Base-by-base conservation (phyloP, 2,329 filamentous ascomycete species). In the Trichophyton schoenleinii region DNA sequence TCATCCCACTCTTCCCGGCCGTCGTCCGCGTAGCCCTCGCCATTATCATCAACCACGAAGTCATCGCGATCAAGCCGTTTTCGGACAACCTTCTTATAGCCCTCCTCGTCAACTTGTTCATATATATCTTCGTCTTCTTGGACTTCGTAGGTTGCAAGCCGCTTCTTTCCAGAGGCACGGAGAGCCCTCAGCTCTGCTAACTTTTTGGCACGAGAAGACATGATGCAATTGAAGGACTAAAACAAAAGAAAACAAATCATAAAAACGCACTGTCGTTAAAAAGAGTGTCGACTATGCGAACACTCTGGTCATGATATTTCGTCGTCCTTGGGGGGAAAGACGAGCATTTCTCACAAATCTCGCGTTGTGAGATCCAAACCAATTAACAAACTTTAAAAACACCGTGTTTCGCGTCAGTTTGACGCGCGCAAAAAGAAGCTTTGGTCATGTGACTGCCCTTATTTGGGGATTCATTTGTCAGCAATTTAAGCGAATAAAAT, bases 31-130 rank as follows among this genome's bases (percentile, higher is more conserved):
- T 96, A 96, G 34, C 91, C 91, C 73, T 91, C 89, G 70, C 91
- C 91, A 77, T 95, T 92, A 77, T 96, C 91, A 78, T 96, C 91
- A 62, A 99, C 91, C 59, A 99, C 92, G 70, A 99, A 99, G 76
- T 99, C 94, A 69, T 99, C 94, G 69, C 95, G 82, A 70, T 97
- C 89, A 59, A 99, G 80, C 55, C 94, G 87, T 61, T 87, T 85
- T 48, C 94, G 84, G 13, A 99, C 91, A 66, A 97, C 87, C 73
- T 95, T 95, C 79, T 96, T 96, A 80, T 99, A 99, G 59, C 89
- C 88, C 70, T 94, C 92, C 69, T 99, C 94, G 70, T 97, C 91
- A 57, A 99, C 91, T 69, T 95, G 91, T 65, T 97, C 94, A 77
- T 97, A 99, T 52, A 99, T 79, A 67, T 89, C 85, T 66, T 87